These are phyloP conservation scores for Pichia rugopelliculosa DNA, from an alignment of 805 yeast species.

Conservation along the genomic window DNA sequence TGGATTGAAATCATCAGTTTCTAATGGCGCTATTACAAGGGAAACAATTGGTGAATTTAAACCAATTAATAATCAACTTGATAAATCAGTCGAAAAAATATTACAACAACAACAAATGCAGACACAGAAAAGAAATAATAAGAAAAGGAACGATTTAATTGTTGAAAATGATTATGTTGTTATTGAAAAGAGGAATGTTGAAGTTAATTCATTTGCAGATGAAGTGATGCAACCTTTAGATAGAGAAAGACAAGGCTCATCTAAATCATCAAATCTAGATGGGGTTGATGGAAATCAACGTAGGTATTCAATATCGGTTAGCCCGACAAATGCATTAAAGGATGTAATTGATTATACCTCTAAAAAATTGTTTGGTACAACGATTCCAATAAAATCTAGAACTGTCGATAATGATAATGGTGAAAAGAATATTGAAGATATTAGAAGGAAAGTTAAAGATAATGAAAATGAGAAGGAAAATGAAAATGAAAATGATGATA, in stretches of 20 bases:
- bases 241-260: conserved; percentile 34
- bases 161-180: conserved; percentile 87
- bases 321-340: conserved; percentile 83
- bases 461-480: neutral
- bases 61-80: neutral
- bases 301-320: conserved; percentile 19
- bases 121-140: neutral
- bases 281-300: conserved; percentile 19
- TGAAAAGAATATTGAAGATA: neutral
- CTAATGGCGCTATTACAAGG: neutral
- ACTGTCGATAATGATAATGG: conserved; percentile 10
- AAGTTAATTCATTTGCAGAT: conserved; percentile 92
- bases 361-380: conserved; percentile 67
- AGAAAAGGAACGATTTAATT: conserved; percentile 12
- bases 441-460: neutral
- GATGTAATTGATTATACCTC: conserved; percentile 86
- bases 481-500: neutral
- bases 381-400: conserved; percentile 1
- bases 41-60: neutral
- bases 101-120: conserved; percentile 7
- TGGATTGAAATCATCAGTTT: conserved; percentile 1
- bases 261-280: conserved; percentile 8
- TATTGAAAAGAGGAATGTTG: conserved; percentile 90
- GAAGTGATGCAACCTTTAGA: conserved; percentile 31
- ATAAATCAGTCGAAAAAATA: conserved; percentile 6